Percentiles rank a stretch among this genome's conserved stretches.
These are phyloP conservation scores for Nemania sp. DNA, from an alignment of 2,329 filamentous ascomycete species.

Conservation along the genomic window DNA sequence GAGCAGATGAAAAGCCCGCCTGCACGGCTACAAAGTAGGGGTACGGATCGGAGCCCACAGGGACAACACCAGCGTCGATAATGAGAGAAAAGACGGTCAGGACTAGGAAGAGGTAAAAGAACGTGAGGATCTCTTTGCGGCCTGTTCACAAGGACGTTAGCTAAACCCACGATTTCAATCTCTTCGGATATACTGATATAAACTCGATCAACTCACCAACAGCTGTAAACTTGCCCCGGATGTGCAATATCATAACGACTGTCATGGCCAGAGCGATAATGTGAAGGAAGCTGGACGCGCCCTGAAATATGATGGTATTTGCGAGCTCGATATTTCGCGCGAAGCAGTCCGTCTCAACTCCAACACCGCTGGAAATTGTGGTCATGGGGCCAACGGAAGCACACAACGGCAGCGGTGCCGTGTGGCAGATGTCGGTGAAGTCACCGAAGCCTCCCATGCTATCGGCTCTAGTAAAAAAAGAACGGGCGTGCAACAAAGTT, in stretches of 20 bases:
- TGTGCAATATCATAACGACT: slow-evolving; percentile 96
- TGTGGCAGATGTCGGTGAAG: slow-evolving; percentile 87
- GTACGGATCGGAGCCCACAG: slow-evolving; percentile 82
- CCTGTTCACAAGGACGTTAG: slow-evolving; percentile 54
- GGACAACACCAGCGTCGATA: slow-evolving; percentile 92
- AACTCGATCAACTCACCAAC: slow-evolving; percentile 74
- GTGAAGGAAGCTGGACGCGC: slow-evolving; percentile 90
- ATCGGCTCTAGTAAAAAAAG: slow-evolving; percentile 26
- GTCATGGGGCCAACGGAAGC: slow-evolving; percentile 82
- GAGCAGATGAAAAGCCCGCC: slow-evolving; percentile 83
- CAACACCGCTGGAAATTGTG: slow-evolving; percentile 73
- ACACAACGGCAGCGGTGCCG: slow-evolving; percentile 88
- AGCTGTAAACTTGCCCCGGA: slow-evolving; percentile 97
- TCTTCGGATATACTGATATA: background rate
- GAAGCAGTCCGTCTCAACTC: slow-evolving; percentile 92
- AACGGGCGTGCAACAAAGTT: slow-evolving; percentile 2
- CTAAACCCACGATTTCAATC: background rate
- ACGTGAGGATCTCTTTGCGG: slow-evolving; percentile 79
- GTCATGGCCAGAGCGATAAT: slow-evolving; percentile 93
- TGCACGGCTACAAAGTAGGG: slow-evolving; percentile 94
- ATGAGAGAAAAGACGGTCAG: slow-evolving; percentile 89
- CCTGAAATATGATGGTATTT: slow-evolving; percentile 98
- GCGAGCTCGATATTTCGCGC: slow-evolving; percentile 94
- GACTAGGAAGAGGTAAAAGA: slow-evolving; percentile 97
- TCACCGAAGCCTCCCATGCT: slow-evolving; percentile 87